Base-by-base conservation (phyloP, 441 rosid species). In the Erodium texanum region DNA sequence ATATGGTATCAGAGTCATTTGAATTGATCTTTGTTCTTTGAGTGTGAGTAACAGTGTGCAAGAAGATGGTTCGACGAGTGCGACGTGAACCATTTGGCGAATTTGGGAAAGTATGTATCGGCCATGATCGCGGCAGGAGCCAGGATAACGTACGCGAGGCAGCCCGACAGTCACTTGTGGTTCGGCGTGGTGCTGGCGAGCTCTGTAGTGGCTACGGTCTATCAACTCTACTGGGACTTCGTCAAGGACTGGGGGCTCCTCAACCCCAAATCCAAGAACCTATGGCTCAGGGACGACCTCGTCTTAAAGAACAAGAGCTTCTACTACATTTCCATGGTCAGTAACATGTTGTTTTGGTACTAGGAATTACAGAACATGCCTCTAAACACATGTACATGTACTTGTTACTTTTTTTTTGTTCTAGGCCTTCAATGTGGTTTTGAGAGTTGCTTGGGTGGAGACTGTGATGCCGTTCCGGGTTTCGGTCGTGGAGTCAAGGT, bases 101-200 rank as follows among this genome's bases (percentile, higher is more conserved):
- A 95, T 85, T 86, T 92, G 97, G 98, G 99, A 32, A 95, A 95
- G 67, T 95, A 92, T 71, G 92, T 90, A 11, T 95, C 98, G 1
- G 98, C 98, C 5, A 92, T 95, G 99, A 84, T 86, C 52, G 99
- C 97, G 0, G 98, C 98, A 0, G 96, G 96, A 50, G 97, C 83
- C 11, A 87, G 98, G 71, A 43, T 95, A 71, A 90, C 93, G 38
- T 95, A 89, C 68, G 81, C 86, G 2, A 84, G 80, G 73, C 85
- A 87, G 66, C 74, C 69, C 7, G 20, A 50, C 71, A 79, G 69
- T 63, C 38, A 66, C 8, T 62, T 81, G 7, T 94, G 97, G 99
- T 72, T 94, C 64, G 63, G 75, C 27, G 34, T 84, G 27, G 98
- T 87, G 62, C 65, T 92, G 71, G 75, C 80, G n/a, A 90, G 93